A percentile compares a stretch with the other conserved stretches of the same genome.
Conservation (phyloP, 2,329 filamentous ascomycete genomes). For the Bipolaris victoriae region DNA sequence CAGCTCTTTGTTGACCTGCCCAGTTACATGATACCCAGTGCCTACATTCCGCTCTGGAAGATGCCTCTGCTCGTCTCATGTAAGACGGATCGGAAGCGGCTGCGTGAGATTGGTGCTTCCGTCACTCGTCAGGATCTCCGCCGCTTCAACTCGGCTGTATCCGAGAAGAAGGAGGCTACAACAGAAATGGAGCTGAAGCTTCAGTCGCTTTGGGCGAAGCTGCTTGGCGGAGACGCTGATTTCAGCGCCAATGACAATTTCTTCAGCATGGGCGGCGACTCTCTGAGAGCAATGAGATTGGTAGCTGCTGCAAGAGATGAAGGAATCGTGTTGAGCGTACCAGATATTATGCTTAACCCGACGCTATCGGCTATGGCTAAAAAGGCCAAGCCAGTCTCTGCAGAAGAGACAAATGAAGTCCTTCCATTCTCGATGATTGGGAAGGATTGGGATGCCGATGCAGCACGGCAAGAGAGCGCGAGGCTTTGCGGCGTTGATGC, state of each 20-base stretch:
- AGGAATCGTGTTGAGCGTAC: conserved; percentile 59
- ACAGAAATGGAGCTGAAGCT: conserved; percentile 42
- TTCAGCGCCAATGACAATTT: conserved; percentile 50
- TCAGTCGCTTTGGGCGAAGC: conserved; percentile 39
- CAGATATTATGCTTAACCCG: conserved; percentile 60
- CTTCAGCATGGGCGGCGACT: conserved; percentile 58
- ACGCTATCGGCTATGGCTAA: conserved; percentile 55
- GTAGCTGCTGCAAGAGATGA: conserved; percentile 60
- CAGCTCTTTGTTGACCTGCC: conserved; percentile 40
- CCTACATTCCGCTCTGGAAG: conserved; percentile 46
- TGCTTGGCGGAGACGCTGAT: conserved; percentile 42
- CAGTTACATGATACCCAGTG: conserved; percentile 46
- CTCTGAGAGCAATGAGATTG: conserved; percentile 61
- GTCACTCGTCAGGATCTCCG: conserved; percentile 42
- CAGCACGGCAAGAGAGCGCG: conserved; percentile 48
- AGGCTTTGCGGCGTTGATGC: conserved; percentile 37
- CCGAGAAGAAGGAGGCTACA: conserved; percentile 53
- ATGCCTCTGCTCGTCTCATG: conserved; percentile 46
- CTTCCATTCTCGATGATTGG: conserved; percentile 45
- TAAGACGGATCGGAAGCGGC: conserved; percentile 46
- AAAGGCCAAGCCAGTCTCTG: conserved; percentile 33
- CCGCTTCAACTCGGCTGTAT: conserved; percentile 37
- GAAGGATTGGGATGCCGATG: conserved; percentile 34
- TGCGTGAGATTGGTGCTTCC: conserved; percentile 42
- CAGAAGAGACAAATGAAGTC: conserved; percentile 30